These are phyloP conservation scores for Mortierella sp. DNA, from an alignment of 371 early-diverging fungal genomes.

Conservation along the genomic window DNA sequence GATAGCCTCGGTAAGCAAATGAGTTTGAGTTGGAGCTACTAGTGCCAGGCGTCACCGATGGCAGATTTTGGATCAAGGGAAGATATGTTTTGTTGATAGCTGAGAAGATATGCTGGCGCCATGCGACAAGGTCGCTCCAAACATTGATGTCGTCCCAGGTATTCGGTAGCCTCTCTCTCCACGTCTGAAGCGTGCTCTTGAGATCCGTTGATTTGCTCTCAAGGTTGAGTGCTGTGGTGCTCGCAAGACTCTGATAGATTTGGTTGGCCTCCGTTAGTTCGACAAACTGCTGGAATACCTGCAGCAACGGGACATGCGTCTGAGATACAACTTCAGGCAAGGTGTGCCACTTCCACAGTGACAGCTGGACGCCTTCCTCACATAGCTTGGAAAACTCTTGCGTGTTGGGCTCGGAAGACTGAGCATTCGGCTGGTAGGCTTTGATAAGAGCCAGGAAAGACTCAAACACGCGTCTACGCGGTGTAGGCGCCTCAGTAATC, in stretches of 20 bases:
- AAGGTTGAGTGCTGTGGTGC: slow-evolving; percentile 82
- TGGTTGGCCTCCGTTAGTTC: slow-evolving; percentile 94
- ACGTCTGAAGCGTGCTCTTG: slow-evolving; percentile 90
- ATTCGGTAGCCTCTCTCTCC: slow-evolving; percentile 98
- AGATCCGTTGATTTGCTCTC: slow-evolving; percentile 89
- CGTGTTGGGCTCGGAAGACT: slow-evolving; percentile 53
- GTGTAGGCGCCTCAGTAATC: slow-evolving; percentile 66
- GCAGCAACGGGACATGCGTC: slow-evolving; percentile 88
- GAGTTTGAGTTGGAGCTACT: slow-evolving; percentile 75
- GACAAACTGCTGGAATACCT: slow-evolving; percentile 94
- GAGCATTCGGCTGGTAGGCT: slow-evolving; percentile 72
- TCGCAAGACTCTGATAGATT: slow-evolving; percentile 84
- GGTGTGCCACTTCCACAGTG: slow-evolving; percentile 87
- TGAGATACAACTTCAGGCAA: slow-evolving; percentile 86
- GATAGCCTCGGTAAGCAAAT: slow-evolving; percentile 96
- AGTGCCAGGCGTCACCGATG: slow-evolving; percentile 56
- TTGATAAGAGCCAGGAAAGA: slow-evolving; percentile 83
- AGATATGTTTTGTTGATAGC: slow-evolving; percentile 95
- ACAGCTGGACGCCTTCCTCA: slow-evolving; percentile 89
- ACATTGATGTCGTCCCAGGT: slow-evolving; percentile 96
- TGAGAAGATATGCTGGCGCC: slow-evolving; percentile 97
- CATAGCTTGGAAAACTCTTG: slow-evolving; percentile 83
- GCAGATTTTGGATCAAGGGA: slow-evolving; percentile 83
- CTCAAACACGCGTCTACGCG: slow-evolving; percentile 88
- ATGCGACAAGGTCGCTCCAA: slow-evolving; percentile 98